Evolutionary conservation across 139 green algal genomes (phyloP).

Genomic region (Pseudopediastrum boryanum): DNA sequence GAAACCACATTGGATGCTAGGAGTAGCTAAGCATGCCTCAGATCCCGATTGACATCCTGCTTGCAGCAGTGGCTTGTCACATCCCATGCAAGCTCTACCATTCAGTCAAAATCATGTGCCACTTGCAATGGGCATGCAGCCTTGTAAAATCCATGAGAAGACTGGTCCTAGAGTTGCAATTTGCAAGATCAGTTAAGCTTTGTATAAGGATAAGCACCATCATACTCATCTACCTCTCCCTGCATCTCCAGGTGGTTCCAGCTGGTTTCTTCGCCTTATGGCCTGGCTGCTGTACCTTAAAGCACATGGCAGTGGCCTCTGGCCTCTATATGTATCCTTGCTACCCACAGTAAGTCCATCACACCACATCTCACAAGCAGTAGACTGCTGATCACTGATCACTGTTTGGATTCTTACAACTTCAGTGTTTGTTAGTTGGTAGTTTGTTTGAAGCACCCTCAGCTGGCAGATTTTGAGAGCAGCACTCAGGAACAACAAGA

Average conservation of each 20-base stretch:
- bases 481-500: too few relatives aligned
- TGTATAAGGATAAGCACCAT: background rate
- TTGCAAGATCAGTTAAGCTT: background rate
- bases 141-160: too few relatives aligned
- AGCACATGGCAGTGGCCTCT: conserved; percentile 32
- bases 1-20: background rate
- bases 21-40: background rate
- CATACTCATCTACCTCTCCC: background rate
- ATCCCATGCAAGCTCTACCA: background rate
- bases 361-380: too few relatives aligned
- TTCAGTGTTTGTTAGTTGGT: too few relatives aligned
- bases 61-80: background rate
- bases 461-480: too few relatives aligned
- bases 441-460: too few relatives aligned
- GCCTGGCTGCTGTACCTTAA: conserved; percentile 51
- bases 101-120: background rate
- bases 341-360: conserved; percentile 28
- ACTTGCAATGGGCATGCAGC: too few relatives aligned
- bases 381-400: too few relatives aligned
- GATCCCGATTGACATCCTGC: background rate
- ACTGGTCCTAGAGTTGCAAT: too few relatives aligned
- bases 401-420: too few relatives aligned
- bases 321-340: conserved; percentile 43
- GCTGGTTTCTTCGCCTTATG: conserved; percentile 47
- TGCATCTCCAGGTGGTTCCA: conserved; percentile 14